phyloP scores from a whole-genome alignment of 106 monocot genomes.

The Dactylorhiza incarnata region DNA sequence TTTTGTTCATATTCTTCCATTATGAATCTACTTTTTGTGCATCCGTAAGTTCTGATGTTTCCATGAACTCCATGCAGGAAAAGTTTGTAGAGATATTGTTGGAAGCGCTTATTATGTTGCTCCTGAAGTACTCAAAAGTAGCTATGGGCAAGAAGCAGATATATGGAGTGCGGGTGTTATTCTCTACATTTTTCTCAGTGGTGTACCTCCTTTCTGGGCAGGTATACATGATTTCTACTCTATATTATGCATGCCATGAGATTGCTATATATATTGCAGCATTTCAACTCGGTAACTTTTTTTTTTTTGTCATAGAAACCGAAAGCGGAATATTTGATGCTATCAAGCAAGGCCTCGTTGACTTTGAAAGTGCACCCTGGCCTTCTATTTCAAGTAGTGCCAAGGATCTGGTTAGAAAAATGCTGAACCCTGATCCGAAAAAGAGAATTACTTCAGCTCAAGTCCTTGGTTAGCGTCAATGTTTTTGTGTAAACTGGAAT shows the following conservation, averaged over 20 bases:
- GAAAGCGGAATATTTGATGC: constrained; percentile 73
- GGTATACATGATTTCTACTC: constrained; percentile 12
- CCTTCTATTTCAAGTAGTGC: constrained; percentile 55
- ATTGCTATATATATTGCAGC: neutral
- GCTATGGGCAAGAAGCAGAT: constrained; percentile 39
- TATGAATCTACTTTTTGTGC: neutral
- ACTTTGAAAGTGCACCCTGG: constrained; percentile 58
- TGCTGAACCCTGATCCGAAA: constrained; percentile 49
- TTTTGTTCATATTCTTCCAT: neutral
- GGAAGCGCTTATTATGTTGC: constrained; percentile 55
- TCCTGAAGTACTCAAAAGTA: constrained; percentile 33
- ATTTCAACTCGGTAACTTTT: neutral
- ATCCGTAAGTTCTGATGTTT: neutral
- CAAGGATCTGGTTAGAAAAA: constrained; percentile 53
- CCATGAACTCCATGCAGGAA: constrained; percentile 17
- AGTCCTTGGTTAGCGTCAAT: constrained; percentile 42
- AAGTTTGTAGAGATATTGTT: constrained; percentile 39
- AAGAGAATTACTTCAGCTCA: constrained; percentile 54
- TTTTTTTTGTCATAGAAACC: constrained; percentile 29
- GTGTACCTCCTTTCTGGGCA: constrained; percentile 49
- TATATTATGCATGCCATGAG: neutral
- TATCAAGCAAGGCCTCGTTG: constrained; percentile 45
- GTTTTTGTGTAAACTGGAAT: neutral
- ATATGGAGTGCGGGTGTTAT: constrained; percentile 52
- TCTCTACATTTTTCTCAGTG: constrained; percentile 41